Conservation (phyloP, 805 yeast genomes). For the Yueomyces sp. region DNA sequence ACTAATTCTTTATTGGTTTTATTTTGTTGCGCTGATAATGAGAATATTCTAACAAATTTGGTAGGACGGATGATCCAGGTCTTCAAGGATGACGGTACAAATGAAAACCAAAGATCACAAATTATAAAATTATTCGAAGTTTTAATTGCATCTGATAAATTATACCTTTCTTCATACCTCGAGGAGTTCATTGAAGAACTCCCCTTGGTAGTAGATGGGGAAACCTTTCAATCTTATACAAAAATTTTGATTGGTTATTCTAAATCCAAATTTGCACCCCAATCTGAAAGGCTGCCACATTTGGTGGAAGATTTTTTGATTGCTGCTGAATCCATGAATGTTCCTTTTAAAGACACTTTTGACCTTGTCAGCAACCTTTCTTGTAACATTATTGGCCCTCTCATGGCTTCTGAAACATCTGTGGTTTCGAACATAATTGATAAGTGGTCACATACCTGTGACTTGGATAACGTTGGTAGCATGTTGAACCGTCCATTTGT, state of each 20-base stretch:
- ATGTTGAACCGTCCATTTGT: constrained; percentile 22
- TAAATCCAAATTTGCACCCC: constrained; percentile 10
- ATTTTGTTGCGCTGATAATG: constrained; percentile 6
- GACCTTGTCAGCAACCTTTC: constrained; percentile 24
- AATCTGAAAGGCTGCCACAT: constrained; percentile 3
- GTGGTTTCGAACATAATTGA: constrained; percentile 9
- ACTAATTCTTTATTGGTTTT: constrained; percentile 7
- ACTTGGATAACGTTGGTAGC: constrained; percentile 15
- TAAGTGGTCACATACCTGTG: constrained; percentile 14
- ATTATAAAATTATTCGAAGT: constrained; percentile 2
- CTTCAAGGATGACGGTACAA: not conserved
- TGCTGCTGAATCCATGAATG: constrained; percentile 8
- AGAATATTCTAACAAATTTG: constrained; percentile 3
- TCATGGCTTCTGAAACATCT: constrained; percentile 4
- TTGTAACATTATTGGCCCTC: constrained; percentile 6
- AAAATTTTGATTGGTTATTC: constrained; percentile 23
- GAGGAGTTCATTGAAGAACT: constrained; percentile 23
- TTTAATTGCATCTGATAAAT: not conserved
- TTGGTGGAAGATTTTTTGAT: constrained; percentile 12
- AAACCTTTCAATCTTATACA: constrained; percentile 22
- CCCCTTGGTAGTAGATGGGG: constrained; percentile 22
- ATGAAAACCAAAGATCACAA: not conserved
- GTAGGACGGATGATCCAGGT: constrained; percentile 6
- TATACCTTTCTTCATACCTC: constrained; percentile 10
- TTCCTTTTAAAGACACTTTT: constrained; percentile 16